Conservation (phyloP, 1,284 basidiomycete species). For the Trichosporon inkin region DNA sequence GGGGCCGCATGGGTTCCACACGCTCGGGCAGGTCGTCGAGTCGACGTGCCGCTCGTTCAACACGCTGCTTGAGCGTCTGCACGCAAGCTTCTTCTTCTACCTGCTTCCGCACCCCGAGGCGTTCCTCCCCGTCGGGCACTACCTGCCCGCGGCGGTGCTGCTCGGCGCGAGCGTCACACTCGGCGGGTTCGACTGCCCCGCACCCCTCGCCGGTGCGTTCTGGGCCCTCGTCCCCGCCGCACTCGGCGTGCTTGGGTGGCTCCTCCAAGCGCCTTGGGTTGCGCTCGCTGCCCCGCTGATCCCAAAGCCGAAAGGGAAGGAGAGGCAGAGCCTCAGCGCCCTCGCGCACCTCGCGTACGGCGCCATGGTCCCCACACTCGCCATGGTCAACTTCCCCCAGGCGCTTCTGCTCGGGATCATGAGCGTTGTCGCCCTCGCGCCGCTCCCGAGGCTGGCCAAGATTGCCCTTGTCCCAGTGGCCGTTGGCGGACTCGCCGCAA, state of each 20-base stretch:
- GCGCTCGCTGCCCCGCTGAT: conserved; percentile 20
- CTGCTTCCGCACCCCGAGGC: conserved; percentile 67
- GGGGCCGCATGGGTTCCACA: conserved; percentile 92
- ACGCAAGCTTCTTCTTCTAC: conserved; percentile 95
- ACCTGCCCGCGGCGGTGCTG: conserved; percentile 76
- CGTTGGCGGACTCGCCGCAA: neutral
- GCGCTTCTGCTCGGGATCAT: conserved; percentile 64
- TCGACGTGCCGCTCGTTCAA: conserved; percentile 82
- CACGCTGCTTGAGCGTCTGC: conserved; percentile 86
- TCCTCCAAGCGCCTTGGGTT: conserved; percentile 25
- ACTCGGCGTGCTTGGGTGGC: conserved; percentile 24
- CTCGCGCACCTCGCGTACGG: conserved; percentile 60
- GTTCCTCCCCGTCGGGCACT: conserved; percentile 84
- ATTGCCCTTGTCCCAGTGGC: conserved; percentile 7
- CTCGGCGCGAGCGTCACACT: conserved; percentile 78
- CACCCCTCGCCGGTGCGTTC: conserved; percentile 56
- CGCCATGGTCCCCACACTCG: conserved; percentile 73
- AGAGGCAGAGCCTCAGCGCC: conserved; percentile 20
- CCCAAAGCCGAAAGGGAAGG: conserved; percentile 58
- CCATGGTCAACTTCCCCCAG: conserved; percentile 84
- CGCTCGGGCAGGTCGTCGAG: conserved; percentile 81
- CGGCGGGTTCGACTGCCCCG: conserved; percentile 70
- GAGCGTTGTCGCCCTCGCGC: conserved; percentile 51
- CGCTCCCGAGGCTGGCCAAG: conserved; percentile 12
- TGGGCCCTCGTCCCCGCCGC: conserved; percentile 26